Conservation (phyloP, 2,329 filamentous ascomycete genomes). For the Rhynchosporium agropyri region DNA sequence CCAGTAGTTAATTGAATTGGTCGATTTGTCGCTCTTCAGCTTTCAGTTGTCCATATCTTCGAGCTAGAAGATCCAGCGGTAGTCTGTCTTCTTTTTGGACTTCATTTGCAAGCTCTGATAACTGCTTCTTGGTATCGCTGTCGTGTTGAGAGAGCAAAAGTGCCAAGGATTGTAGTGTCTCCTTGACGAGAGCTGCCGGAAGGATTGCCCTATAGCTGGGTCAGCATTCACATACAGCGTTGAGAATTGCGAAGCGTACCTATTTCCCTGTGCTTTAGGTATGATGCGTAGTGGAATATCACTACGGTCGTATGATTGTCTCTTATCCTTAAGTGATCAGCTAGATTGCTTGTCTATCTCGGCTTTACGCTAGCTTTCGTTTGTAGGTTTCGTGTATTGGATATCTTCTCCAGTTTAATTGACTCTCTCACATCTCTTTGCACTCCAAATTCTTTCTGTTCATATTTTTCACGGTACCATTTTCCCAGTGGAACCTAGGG, state of each 20-base stretch:
- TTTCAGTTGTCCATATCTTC: slow-evolving; percentile 41
- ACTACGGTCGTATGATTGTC: slow-evolving; percentile 46
- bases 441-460: slow-evolving; percentile 1
- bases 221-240: not conserved
- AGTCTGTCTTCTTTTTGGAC: slow-evolving; percentile 23
- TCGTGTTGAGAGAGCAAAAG: slow-evolving; percentile 45
- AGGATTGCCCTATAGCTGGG: slow-evolving; percentile 34
- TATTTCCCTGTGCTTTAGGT: slow-evolving; percentile 41
- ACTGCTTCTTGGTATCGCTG: slow-evolving; percentile 34
- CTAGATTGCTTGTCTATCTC: slow-evolving; percentile 46
- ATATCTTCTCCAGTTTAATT: slow-evolving; percentile 26
- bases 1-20: slow-evolving; percentile 45
- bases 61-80: slow-evolving; percentile 39
- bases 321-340: slow-evolving; percentile 46
- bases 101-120: slow-evolving; percentile 19
- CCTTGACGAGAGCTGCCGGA: slow-evolving; percentile 42
- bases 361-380: slow-evolving; percentile 45
- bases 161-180: slow-evolving; percentile 45
- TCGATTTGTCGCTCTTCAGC: slow-evolving; percentile 44
- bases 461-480: slow-evolving; percentile 12
- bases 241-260: slow-evolving; percentile 3
- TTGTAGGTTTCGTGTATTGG: slow-evolving; percentile 37
- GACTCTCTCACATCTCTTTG: slow-evolving; percentile 10
- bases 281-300: slow-evolving; percentile 48
- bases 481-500: slow-evolving; percentile 16